Conservation (phyloP, 2,329 filamentous ascomycete genomes). For the Aspergillus novofumigatus region DNA sequence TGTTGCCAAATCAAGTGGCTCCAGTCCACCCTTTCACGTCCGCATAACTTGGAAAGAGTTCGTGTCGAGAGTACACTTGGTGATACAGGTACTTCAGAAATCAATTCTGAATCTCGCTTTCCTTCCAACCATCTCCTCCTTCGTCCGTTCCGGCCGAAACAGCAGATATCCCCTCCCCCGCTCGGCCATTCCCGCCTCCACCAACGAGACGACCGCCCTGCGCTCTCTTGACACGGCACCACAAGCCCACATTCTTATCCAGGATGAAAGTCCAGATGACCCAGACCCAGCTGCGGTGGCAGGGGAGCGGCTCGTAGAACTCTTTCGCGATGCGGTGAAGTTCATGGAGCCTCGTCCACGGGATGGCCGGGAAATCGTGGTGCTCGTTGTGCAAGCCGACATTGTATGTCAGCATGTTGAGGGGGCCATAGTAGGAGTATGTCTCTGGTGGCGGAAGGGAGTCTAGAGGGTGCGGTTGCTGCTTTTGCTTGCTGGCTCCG, state of each 20-base stretch:
- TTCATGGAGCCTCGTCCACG: constrained; percentile 80
- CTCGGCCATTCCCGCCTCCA: constrained; percentile 32
- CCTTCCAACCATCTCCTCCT: constrained; percentile 58
- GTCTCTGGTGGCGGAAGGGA: constrained; percentile 77
- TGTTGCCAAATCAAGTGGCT: background rate
- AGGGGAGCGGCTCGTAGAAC: constrained; percentile 85
- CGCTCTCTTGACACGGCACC: constrained; percentile 87
- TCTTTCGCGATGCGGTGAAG: constrained; percentile 78
- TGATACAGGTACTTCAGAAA: background rate
- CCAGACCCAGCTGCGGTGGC: constrained; percentile 83
- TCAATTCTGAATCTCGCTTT: constrained; percentile 64
- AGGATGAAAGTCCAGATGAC: constrained; percentile 95
- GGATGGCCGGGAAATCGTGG: constrained; percentile 95
- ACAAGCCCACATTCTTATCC: constrained; percentile 84
- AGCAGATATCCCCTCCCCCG: constrained; percentile 43
- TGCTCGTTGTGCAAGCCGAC: constrained; percentile 98
- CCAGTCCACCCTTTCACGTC: background rate
- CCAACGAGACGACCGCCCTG: constrained; percentile 65
- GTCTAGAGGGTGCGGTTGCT: constrained; percentile 52
- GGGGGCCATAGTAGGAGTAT: constrained; percentile 90
- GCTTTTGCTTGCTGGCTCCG: constrained; percentile 22
- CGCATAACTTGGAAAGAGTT: background rate
- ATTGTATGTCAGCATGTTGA: constrained; percentile 94
- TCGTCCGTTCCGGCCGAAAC: constrained; percentile 44
- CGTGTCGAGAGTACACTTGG: background rate